phyloP scores from a whole-genome alignment of 2,329 filamentous ascomycete species.

The Claviceps sp. region DNA sequence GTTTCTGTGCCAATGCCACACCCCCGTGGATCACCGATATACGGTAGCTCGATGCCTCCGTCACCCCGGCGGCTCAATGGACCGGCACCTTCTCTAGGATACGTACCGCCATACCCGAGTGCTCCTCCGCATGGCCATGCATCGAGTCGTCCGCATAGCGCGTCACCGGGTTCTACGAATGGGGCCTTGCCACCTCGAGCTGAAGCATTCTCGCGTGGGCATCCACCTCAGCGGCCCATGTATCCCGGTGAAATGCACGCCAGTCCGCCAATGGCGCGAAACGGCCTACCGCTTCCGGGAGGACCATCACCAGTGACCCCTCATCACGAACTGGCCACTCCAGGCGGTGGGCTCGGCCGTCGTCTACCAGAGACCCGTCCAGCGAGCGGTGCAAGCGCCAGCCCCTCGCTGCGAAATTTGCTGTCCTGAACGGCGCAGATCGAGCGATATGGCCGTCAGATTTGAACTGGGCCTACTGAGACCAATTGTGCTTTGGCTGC shows the following conservation, averaged over 20 bases:
- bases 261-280: slow-evolving; percentile 32
- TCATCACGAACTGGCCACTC: slow-evolving; percentile 14
- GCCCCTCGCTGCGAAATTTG: slow-evolving; percentile 61
- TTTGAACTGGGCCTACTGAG: not conserved
- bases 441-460: not conserved
- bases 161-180: slow-evolving; percentile 20
- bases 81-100: slow-evolving; percentile 28
- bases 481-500: not conserved
- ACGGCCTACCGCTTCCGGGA: slow-evolving; percentile 17
- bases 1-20: slow-evolving; percentile 27
- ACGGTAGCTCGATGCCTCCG: slow-evolving; percentile 31
- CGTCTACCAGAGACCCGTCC: slow-evolving; percentile 29
- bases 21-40: slow-evolving; percentile 18
- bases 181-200: slow-evolving; percentile 19
- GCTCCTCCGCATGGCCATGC: slow-evolving; percentile 13
- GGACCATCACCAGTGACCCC: slow-evolving; percentile 10
- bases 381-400: slow-evolving; percentile 59
- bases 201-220: slow-evolving; percentile 26
- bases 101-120: slow-evolving; percentile 21
- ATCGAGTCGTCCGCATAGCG: slow-evolving; percentile 12
- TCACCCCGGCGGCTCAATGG: slow-evolving; percentile 34
- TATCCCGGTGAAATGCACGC: slow-evolving; percentile 29
- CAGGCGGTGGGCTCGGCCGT: slow-evolving; percentile 12
- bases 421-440: slow-evolving; percentile 35
- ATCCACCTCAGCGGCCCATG: slow-evolving; percentile 27